A percentile compares a stretch with the other conserved stretches of the same genome.
Evolutionary conservation across 495 filamentous ascomycete species (phyloP).

Genomic region (Lasiosphaeria miniovina): DNA sequence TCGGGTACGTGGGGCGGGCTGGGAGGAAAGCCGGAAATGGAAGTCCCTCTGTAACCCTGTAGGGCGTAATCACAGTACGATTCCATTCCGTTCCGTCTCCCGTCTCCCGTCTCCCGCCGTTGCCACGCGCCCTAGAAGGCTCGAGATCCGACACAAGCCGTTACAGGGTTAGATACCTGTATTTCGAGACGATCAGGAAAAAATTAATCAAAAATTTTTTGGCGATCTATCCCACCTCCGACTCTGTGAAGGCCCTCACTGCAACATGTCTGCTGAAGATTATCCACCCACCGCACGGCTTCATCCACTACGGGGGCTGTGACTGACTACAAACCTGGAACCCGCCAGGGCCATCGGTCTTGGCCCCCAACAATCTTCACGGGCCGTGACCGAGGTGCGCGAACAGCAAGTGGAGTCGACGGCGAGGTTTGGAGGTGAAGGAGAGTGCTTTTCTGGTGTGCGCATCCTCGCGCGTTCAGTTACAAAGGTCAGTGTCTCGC

Average conservation of each 20-base stretch:
- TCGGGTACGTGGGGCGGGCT: conserved; percentile 10
- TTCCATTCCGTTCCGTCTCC: conserved; percentile 19
- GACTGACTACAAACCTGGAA: not conserved
- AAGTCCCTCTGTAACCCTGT: conserved; percentile 11
- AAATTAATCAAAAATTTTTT: conserved; percentile 4
- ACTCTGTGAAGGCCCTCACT: not conserved
- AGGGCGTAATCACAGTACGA: conserved; percentile 7
- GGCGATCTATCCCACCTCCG: not conserved
- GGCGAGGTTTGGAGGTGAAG: not conserved
- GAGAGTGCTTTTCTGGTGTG: not conserved
- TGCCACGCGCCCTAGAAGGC: conserved; percentile 6
- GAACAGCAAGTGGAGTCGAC: not conserved
- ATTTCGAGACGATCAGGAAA: not conserved
- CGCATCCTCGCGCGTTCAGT: not conserved
- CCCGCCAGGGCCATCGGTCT: not conserved
- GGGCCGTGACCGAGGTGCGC: not conserved
- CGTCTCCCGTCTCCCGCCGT: not conserved
- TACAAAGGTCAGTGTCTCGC: not conserved
- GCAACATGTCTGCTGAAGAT: not conserved
- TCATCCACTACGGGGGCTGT: not conserved
- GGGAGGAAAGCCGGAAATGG: conserved; percentile 9
- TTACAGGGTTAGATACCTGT: not conserved
- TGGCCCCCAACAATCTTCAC: not conserved
- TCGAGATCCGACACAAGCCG: not conserved
- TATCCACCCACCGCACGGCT: not conserved